Base-by-base conservation (phyloP, 305 asterid species). In the Rubia balearica region DNA sequence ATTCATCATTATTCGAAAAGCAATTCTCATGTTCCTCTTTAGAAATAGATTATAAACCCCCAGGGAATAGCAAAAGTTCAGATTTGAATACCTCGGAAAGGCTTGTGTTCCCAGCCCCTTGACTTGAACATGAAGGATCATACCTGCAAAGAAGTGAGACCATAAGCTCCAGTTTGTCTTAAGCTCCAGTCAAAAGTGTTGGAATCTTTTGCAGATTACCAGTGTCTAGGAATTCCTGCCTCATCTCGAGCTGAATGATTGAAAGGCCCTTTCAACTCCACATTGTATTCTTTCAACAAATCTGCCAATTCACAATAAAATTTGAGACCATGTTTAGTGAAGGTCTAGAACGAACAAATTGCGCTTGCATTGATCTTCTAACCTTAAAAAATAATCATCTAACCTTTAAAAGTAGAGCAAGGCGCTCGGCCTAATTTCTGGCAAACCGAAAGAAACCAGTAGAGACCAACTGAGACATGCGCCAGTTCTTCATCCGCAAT, bases 401-500 rank as follows among this genome's bases (percentile, higher is more conserved):
- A 74, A 85, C 98, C 96, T 84, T 84, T 79, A 75, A 94, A 94
- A 27, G 95, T 79, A 73, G 90, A 75, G 81, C 79, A 81, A 57
- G 98, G 98, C 42, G 83, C 27, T 22, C 85, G 79, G 0, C 89
- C 90, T 84, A 89, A 75, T 81, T 83, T 85, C 85, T 84, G 90
- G 85, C 99, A 94, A 72, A 91, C 85, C 10, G 85, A 85, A 60
- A 88, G 76, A 71, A 94, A 94, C 97, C 97, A 91, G 81, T 81
- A 87, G 67, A 94, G 93, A 27, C 96, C 97, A 61, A 91, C 96
- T 16, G 99, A 96, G 17, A 89, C 97, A 62, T 94, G 99, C 60
- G 99, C 99, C 71, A 94, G 82, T 85, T 92, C 97, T 82, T 94
- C 99, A 42, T 87, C 95, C 3, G 98, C 96, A 72, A 94, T 91